Percentiles rank a stretch among this genome's conserved stretches.
These are phyloP conservation scores for Parietichytrium sp. DNA, from an alignment of 108 stramenopile genomes.

Conservation along the genomic window DNA sequence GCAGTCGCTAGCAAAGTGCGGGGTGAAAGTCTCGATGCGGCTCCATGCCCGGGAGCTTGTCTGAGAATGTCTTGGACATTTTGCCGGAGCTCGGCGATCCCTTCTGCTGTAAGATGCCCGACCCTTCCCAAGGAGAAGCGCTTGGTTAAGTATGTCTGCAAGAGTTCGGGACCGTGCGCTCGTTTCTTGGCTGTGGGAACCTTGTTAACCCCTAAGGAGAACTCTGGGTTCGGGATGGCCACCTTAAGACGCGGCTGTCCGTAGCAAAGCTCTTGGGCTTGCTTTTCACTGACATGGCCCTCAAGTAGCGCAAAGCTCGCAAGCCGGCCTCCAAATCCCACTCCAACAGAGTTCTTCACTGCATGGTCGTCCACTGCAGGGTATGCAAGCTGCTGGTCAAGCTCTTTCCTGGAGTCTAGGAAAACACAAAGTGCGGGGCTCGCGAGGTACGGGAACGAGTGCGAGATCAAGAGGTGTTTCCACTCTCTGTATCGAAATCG, in stretches of 20 bases:
- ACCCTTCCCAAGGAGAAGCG: background rate
- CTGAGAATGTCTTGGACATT: background rate
- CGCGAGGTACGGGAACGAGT: background rate
- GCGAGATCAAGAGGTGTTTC: constrained; percentile 9
- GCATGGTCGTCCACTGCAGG: constrained; percentile 15
- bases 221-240: background rate
- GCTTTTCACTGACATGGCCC: background rate
- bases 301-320: background rate
- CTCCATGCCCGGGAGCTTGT: background rate
- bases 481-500: no score
- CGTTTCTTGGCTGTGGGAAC: background rate
- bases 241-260: background rate
- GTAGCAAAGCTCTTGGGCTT: background rate
- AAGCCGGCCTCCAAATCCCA: constrained; percentile 5
- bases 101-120: background rate
- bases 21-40: no score
- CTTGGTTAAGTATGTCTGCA: background rate
- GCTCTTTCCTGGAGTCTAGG: background rate
- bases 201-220: background rate
- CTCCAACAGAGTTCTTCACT: background rate
- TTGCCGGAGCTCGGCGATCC: background rate
- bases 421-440: background rate
- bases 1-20: no score
- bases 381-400: background rate
- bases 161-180: background rate